Evolutionary conservation across 305 asterid genomes (phyloP), one percentile per base, ranked within the genome.

Genomic region (Fraxinus angustifolia): DNA sequence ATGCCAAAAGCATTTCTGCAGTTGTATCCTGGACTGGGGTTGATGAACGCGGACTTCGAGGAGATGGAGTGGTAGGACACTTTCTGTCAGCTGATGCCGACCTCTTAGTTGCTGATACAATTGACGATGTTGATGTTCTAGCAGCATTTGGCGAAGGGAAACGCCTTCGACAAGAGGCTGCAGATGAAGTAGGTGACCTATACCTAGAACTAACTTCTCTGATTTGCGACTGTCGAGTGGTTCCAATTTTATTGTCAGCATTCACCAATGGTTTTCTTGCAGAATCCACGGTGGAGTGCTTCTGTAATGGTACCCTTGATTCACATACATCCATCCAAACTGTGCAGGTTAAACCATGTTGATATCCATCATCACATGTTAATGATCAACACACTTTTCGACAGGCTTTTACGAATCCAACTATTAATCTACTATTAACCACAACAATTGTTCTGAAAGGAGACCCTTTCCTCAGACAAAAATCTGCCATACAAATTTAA

Each of bases 11-110:
- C 73, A 35, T 28, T 75, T 85, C 98, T 11, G 83, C 87, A 53
- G 85, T 80, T 35, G 93, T 82, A 81, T 93, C 96, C 77, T 81
- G 88, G 53, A 89, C 83, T 2, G 97, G 98, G 33, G 99, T 95
- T 60, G 93, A 87, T 28, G 90, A 84, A 79, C 83, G 75, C 76
- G 90, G 83, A 84, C 91, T 84, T 31, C 83, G 73, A 12, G 91
- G 96, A 7, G 90, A 88, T 30, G 90, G 80, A 8, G 94, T 87
- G 0, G 92, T 76, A 0, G 93, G 93, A 36, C 94, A 90, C 82
- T 78, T 94, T 81, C 97, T 88, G 79, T 94, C 99, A 21, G 91
- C 92, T 80, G 99, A 94, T 81, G 85, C 16, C 56, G 98, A 90
- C 86, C 97, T 87, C 85, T 85, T 91, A 68, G 94, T 89, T 7